phyloP scores from a whole-genome alignment of 2,329 filamentous ascomycete species.

The Clonostachys rosea region DNA sequence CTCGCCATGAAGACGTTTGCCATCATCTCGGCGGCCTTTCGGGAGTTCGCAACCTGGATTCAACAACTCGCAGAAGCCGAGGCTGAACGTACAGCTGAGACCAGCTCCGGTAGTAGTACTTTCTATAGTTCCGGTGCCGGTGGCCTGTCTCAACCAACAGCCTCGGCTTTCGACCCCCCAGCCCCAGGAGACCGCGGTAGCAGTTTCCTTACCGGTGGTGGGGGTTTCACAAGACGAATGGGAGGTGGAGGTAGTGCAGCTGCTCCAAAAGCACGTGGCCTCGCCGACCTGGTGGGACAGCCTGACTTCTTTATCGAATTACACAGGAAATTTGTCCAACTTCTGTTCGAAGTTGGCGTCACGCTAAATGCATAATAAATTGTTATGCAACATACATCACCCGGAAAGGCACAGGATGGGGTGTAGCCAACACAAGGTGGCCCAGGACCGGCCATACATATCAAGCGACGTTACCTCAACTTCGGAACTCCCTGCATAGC shows the following conservation, averaged over 20 bases:
- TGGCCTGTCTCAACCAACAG: conserved; percentile 15
- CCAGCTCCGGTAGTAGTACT: conserved; percentile 28
- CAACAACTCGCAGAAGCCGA: conserved; percentile 60
- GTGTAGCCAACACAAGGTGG: conserved; percentile 14
- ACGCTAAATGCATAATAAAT: conserved; percentile 39
- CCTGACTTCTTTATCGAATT: conserved; percentile 67
- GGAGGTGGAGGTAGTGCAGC: conserved; percentile 51
- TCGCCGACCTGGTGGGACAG: conserved; percentile 61
- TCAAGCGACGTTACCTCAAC: too few relatives aligned
- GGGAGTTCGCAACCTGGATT: conserved; percentile 62
- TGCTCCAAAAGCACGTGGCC: conserved; percentile 51
- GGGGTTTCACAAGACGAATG: conserved; percentile 54
- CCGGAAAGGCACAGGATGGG: not conserved
- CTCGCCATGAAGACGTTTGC: conserved; percentile 63
- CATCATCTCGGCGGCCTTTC: conserved; percentile 57
- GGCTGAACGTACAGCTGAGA: conserved; percentile 50
- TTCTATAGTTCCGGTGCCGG: conserved; percentile 28
- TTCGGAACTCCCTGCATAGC: too few relatives aligned
- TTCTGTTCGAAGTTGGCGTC: conserved; percentile 55
- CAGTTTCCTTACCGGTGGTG: conserved; percentile 52
- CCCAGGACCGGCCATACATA: not conserved
- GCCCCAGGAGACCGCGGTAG: conserved; percentile 32
- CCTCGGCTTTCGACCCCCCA: conserved; percentile 15
- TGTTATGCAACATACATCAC: not conserved
- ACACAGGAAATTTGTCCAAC: conserved; percentile 58